Base-by-base conservation (phyloP, 2,329 filamentous ascomycete species). In the Alternaria arbusti region DNA sequence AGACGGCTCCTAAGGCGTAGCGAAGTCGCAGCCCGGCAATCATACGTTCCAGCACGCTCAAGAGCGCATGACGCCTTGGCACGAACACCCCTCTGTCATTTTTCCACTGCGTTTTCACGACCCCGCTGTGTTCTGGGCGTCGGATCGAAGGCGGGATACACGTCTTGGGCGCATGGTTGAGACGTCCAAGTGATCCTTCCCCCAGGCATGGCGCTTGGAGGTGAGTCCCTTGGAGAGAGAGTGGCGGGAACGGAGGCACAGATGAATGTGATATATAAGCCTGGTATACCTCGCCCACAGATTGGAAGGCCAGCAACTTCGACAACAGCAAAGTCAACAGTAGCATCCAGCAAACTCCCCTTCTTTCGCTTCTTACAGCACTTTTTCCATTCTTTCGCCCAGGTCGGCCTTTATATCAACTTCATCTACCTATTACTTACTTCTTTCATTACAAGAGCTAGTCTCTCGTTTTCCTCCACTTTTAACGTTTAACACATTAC, bases 21-120 rank as follows among this genome's bases (percentile, higher is more conserved):
- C 73, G 71, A 75, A 67, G 77, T 77, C 70, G 67, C 74, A 76
- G 66, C 57, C 70, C 60, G 75, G 59, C 67, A 71, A 78, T 78
- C 75, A 78, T 66, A 77, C 74, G 72, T 74, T 70, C 70, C 70
- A 75, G 69, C 67, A 73, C 54, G 59, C 70, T 60, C 61, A 55
- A 74, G 65, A 72, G 32, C 60, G 75, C 76, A 75, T 79, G 65
- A 75, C 58, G 52, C 63, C 73, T 73, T 72, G 70, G 71, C 74
- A 62, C 15, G 51, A 66, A 58, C 57, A 46, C 61, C 67, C 70
- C 69, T 67, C 66, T 66, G 66, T 65, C 73, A 70, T 72, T 57
- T 71, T 69, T 67, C 57, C 30, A 52, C 22, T 23, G 25, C 40
- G 17, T 63, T 64, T 60, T 36, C 32, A 15, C 47, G 26, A 15